Evolutionary conservation across 2,329 filamentous ascomycete genomes (phyloP).

Genomic region (Chaetomium sp.): DNA sequence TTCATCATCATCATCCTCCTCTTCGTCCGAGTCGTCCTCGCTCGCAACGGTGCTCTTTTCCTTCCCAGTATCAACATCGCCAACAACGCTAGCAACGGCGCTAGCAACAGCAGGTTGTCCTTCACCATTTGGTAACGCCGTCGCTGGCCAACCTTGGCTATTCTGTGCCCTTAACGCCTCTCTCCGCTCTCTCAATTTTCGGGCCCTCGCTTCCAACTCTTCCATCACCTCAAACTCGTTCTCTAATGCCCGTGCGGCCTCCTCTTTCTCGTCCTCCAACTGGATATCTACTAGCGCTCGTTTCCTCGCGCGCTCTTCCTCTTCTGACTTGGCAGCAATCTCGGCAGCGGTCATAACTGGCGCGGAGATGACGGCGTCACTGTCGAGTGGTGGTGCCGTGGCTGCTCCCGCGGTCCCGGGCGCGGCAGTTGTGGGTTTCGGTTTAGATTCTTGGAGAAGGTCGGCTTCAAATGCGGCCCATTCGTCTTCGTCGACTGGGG

Average conservation of each 20-base stretch:
- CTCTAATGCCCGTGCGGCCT: constrained; percentile 65
- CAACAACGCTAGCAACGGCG: constrained; percentile 24
- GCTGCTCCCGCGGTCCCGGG: constrained; percentile 9
- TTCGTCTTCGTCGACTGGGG: constrained; percentile 63
- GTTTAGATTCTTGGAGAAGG: constrained; percentile 44
- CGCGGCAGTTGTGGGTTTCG: constrained; percentile 13
- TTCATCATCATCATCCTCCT: constrained; percentile 39
- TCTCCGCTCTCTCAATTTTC: constrained; percentile 60
- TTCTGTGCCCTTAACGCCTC: constrained; percentile 50
- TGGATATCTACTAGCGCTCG: constrained; percentile 50
- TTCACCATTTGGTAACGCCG: background rate
- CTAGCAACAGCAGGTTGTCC: constrained; percentile 11
- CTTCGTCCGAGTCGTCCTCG: constrained; percentile 40
- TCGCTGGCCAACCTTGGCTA: constrained; percentile 16
- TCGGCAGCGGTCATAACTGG: constrained; percentile 61
- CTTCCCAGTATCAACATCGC: constrained; percentile 24
- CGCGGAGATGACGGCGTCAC: constrained; percentile 59
- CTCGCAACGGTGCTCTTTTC: constrained; percentile 27
- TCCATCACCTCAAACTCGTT: constrained; percentile 81
- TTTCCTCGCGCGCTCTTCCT: constrained; percentile 44
- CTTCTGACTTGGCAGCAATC: constrained; percentile 45
- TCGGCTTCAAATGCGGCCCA: constrained; percentile 87
- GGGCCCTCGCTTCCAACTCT: constrained; percentile 65
- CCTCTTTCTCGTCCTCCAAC: constrained; percentile 64
- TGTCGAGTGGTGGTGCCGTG: constrained; percentile 13